Evolutionary conservation across 495 filamentous ascomycete species (phyloP).

Genomic region (Podospora comata): DNA sequence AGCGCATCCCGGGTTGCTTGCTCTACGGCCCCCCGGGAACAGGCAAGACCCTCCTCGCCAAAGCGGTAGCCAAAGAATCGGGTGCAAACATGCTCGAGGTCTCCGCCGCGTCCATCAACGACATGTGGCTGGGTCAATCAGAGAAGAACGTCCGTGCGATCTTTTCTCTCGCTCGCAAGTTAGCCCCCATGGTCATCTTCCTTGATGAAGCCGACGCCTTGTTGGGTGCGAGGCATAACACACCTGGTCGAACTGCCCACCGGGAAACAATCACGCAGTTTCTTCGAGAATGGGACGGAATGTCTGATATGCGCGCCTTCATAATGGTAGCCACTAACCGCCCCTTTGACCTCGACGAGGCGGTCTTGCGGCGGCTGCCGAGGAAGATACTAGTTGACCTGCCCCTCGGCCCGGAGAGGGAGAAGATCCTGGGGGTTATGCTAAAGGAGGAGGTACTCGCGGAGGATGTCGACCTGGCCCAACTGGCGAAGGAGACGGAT

Average conservation of each 20-base stretch:
- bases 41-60: slow-evolving; percentile 91
- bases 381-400: slow-evolving; percentile 84
- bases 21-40: slow-evolving; percentile 95
- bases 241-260: slow-evolving; percentile 58
- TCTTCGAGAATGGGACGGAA: slow-evolving; percentile 95
- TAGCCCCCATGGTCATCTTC: slow-evolving; percentile 92
- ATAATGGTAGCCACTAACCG: slow-evolving; percentile 99
- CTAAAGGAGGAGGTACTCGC: slow-evolving; percentile 74
- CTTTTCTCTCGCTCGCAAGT: slow-evolving; percentile 85
- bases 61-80: slow-evolving; percentile 92
- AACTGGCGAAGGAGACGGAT: slow-evolving; percentile 71
- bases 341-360: slow-evolving; percentile 93
- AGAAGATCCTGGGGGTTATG: slow-evolving; percentile 79
- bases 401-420: slow-evolving; percentile 71
- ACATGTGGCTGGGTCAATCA: slow-evolving; percentile 93
- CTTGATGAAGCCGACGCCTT: slow-evolving; percentile 96
- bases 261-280: slow-evolving; percentile 97
- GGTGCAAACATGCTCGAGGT: slow-evolving; percentile 73
- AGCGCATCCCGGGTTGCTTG: slow-evolving; percentile 84
- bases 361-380: slow-evolving; percentile 80
- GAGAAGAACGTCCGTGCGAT: slow-evolving; percentile 97
- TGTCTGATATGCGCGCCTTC: slow-evolving; percentile 81
- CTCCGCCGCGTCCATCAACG: slow-evolving; percentile 68
- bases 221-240: slow-evolving; percentile 66
- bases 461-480: slow-evolving; percentile 61